Percentiles rank a stretch among this genome's conserved stretches.
Evolutionary conservation across 176 grass and related monocot species (phyloP).

Genomic region (Bonia amplexicaulis): DNA sequence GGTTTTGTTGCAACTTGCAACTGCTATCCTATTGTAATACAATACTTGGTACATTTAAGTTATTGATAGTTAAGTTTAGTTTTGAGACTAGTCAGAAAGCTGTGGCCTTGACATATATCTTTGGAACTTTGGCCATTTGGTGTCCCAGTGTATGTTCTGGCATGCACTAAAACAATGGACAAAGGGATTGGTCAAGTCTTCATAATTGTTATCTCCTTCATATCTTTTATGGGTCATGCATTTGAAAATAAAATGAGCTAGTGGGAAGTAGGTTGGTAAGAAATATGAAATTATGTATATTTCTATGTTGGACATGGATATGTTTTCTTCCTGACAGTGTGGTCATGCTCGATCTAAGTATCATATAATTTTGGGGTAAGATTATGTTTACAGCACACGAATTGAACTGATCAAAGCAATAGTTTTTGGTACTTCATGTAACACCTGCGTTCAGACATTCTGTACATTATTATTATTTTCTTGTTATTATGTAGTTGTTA

Average conservation of each 20-base stretch:
- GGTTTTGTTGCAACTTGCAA: background rate
- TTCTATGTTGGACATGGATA: background rate
- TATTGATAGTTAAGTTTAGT: background rate
- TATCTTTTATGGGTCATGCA: background rate
- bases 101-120: background rate
- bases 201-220: background rate
- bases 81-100: background rate
- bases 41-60: background rate
- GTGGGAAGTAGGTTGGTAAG: background rate
- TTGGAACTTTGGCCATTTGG: background rate
- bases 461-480: conserved; percentile 8
- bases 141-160: background rate
- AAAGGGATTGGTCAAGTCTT: background rate
- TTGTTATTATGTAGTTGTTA: background rate
- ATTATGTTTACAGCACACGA: background rate
- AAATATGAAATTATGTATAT: background rate
- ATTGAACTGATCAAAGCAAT: background rate
- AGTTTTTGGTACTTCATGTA: background rate
- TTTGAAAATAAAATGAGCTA: conserved; percentile 6
- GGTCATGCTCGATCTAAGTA: background rate
- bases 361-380: background rate
- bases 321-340: background rate
- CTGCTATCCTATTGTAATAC: background rate
- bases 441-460: background rate
- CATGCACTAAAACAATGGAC: background rate